phyloP scores from a whole-genome alignment of 768 basidiomycete species.

The Leccinum truebloodii region DNA sequence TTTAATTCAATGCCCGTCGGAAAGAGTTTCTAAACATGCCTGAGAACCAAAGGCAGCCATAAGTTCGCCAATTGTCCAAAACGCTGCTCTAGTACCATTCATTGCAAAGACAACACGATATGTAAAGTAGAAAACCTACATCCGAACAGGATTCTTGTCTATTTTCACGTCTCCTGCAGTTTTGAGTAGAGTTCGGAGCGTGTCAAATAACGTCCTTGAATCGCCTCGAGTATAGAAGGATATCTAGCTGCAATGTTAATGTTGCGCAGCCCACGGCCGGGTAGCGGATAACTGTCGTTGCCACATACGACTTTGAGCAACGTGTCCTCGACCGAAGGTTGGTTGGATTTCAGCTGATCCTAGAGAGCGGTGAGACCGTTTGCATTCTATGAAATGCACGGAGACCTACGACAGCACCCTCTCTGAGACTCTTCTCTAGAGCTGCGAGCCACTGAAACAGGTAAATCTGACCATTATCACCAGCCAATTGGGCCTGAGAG shows the following conservation, averaged over 20 bases:
- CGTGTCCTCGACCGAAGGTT: conserved; percentile 59
- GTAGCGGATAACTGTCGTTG: conserved; percentile 67
- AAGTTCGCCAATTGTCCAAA: conserved; percentile 85
- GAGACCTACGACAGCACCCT: conserved; percentile 52
- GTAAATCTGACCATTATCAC: conserved; percentile 80
- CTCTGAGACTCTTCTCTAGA: conserved; percentile 57
- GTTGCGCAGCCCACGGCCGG: conserved; percentile 78
- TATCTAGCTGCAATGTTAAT: conserved; percentile 68
- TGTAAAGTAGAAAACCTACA: conserved; percentile 46
- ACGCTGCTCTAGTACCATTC: conserved; percentile 60
- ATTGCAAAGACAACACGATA: neutral
- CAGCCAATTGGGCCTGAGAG: conserved; percentile 60
- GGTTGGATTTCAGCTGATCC: conserved; percentile 67
- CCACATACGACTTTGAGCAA: conserved; percentile 70
- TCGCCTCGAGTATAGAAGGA: conserved; percentile 70
- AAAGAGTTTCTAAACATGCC: conserved; percentile 44
- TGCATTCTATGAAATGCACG: neutral
- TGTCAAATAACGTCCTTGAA: conserved; percentile 84
- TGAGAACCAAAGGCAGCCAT: conserved; percentile 85
- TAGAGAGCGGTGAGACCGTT: conserved; percentile 31
- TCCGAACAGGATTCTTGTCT: conserved; percentile 64
- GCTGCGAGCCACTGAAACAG: conserved; percentile 81
- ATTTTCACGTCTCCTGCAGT: conserved; percentile 72
- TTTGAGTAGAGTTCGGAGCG: conserved; percentile 74
- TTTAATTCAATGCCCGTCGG: neutral